These are phyloP conservation scores for Rhododendron williamsianum DNA, from an alignment of 148 eudicot genomes.

Conservation along the genomic window DNA sequence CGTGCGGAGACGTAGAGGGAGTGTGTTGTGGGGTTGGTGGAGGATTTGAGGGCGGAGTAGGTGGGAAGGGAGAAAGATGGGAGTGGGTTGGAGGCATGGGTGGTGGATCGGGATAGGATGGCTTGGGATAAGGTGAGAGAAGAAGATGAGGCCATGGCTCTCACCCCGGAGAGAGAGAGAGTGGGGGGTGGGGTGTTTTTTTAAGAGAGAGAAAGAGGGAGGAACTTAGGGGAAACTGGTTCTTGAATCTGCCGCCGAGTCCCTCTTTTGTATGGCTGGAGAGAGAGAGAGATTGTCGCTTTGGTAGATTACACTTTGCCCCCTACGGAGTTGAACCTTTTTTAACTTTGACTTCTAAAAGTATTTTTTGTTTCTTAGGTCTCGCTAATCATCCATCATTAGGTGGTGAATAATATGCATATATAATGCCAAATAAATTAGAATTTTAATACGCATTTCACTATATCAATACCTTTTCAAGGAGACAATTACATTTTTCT, in stretches of 20 bases:
- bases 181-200: too few relatives aligned
- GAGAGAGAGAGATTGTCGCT: background rate
- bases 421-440: too few relatives aligned
- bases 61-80: slow-evolving; percentile 35
- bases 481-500: too few relatives aligned
- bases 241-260: too few relatives aligned
- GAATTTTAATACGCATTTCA: too few relatives aligned
- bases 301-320: background rate
- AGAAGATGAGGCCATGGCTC: slow-evolving; percentile 53
- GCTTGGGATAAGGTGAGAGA: slow-evolving; percentile 54
- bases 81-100: slow-evolving; percentile 4
- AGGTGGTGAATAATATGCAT: too few relatives aligned
- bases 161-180: background rate
- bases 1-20: slow-evolving; percentile 5
- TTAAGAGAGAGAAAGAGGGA: background rate
- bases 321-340: background rate
- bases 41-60: slow-evolving; percentile 31
- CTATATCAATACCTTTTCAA: too few relatives aligned
- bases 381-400: too few relatives aligned
- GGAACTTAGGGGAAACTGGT: too few relatives aligned
- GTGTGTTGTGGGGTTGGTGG: slow-evolving; percentile 24
- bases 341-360: background rate
- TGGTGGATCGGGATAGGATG: slow-evolving; percentile 24
- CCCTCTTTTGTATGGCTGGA: background rate
- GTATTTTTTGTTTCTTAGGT: too few relatives aligned